These are phyloP conservation scores for Cladophialophora exuberans DNA, from an alignment of 2,329 filamentous ascomycete species.

Conservation along the genomic window DNA sequence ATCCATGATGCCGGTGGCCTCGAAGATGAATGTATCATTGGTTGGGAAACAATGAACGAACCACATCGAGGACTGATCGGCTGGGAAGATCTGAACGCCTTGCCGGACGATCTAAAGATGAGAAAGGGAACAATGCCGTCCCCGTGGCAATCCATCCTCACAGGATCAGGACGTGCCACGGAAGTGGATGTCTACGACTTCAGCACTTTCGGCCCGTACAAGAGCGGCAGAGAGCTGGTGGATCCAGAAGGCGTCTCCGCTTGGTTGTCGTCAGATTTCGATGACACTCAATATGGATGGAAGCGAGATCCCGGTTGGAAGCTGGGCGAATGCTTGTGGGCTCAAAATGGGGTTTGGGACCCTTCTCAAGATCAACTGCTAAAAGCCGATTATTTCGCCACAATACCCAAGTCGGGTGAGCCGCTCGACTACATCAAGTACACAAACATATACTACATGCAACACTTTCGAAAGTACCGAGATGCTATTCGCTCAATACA, in stretches of 20 bases:
- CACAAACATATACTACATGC: conserved; percentile 89
- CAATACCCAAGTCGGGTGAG: conserved; percentile 73
- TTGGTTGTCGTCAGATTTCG: conserved; percentile 81
- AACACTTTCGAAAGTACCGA: conserved; percentile 76
- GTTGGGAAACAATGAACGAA: conserved; percentile 97
- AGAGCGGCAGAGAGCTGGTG: conserved; percentile 78
- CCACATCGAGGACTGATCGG: conserved; percentile 88
- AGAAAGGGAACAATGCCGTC: conserved; percentile 94
- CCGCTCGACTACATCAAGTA: conserved; percentile 80
- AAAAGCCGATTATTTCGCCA: conserved; percentile 84
- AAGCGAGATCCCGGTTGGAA: conserved; percentile 86
- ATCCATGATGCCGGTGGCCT: conserved; percentile 90
- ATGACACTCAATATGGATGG: conserved; percentile 88
- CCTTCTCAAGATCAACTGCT: conserved; percentile 74
- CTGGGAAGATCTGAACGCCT: conserved; percentile 75
- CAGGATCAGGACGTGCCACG: conserved; percentile 85
- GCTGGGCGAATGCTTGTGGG: conserved; percentile 94
- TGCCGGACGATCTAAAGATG: conserved; percentile 84
- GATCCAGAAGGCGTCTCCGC: conserved; percentile 84
- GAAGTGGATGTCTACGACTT: conserved; percentile 94
- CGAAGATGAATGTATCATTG: conserved; percentile 83
- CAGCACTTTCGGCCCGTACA: conserved; percentile 88
- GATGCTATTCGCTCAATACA: conserved; percentile 76
- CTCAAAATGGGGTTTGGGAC: conserved; percentile 96
- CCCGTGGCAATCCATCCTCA: conserved; percentile 89